A percentile compares a stretch with the other conserved stretches of the same genome.
phyloP scores from a whole-genome alignment of 1,284 basidiomycete genomes.

The Moniliophthora roreri region DNA sequence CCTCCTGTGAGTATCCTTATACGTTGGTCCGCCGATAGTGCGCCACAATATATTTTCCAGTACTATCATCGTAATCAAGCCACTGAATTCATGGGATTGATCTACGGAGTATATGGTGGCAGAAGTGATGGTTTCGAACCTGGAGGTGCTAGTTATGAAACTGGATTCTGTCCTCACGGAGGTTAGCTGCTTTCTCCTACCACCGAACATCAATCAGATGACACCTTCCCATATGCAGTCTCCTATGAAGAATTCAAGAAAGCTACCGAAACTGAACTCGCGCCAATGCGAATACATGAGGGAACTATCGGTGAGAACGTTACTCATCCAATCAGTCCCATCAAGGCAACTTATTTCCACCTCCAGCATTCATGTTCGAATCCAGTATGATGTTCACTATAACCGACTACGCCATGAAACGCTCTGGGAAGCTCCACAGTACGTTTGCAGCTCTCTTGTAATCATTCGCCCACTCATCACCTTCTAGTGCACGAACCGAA shows the following conservation, averaged over 20 bases:
- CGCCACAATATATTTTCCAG: conserved; percentile 23
- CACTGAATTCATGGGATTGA: conserved; percentile 61
- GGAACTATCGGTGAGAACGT: conserved; percentile 49
- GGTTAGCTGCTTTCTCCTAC: conserved; percentile 32
- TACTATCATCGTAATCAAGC: conserved; percentile 67
- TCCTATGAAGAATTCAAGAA: conserved; percentile 57
- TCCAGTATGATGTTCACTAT: conserved; percentile 61
- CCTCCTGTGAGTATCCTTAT: conserved; percentile 35
- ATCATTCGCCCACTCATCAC: background rate
- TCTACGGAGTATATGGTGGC: conserved; percentile 60
- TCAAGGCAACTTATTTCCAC: background rate
- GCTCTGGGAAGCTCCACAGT: conserved; percentile 57
- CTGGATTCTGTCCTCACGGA: conserved; percentile 62
- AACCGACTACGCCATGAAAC: conserved; percentile 62
- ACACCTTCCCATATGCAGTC: conserved; percentile 30
- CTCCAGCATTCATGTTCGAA: conserved; percentile 64
- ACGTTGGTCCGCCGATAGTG: background rate
- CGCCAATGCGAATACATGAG: conserved; percentile 50
- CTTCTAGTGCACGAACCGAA: conserved; percentile 49
- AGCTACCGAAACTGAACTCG: conserved; percentile 49
- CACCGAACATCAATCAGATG: background rate
- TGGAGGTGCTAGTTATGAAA: conserved; percentile 60
- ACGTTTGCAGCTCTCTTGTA: conserved; percentile 15
- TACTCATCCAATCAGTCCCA: background rate
- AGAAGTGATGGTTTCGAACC: conserved; percentile 61